Evolutionary conservation across 2,329 filamentous ascomycete genomes (phyloP).

Genomic region (Colletotrichum camelliae): DNA sequence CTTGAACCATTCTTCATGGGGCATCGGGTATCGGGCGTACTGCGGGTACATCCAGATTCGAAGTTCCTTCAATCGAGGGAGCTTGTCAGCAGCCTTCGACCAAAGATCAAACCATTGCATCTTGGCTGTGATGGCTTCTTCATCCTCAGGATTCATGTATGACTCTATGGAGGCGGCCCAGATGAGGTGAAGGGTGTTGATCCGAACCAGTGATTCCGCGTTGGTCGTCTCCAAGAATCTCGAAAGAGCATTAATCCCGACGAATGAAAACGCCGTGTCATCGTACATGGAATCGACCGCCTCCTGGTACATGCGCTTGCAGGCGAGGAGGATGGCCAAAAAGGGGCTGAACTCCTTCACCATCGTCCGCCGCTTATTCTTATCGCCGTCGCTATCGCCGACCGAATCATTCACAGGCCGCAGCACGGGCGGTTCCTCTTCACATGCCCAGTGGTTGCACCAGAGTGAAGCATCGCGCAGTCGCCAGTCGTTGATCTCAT

Average conservation of each 20-base stretch:
- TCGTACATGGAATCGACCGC: constrained; percentile 11
- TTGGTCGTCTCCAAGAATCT: background rate
- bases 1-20: constrained; percentile 7
- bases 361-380: background rate
- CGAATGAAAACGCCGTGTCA: constrained; percentile 22
- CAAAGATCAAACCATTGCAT: background rate
- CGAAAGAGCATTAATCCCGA: background rate
- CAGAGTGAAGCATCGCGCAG: background rate
- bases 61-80: background rate
- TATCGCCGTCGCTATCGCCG: background rate
- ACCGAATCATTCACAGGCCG: background rate
- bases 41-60: constrained; percentile 9
- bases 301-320: constrained; percentile 16
- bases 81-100: background rate
- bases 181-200: background rate
- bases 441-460: constrained; percentile 14
- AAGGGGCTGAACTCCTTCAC: constrained; percentile 20
- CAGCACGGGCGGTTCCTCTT: constrained; percentile 8
- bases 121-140: background rate
- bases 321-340: constrained; percentile 2
- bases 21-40: constrained; percentile 12
- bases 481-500: constrained; percentile 7
- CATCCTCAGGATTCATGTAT: background rate
- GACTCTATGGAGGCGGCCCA: constrained; percentile 8
- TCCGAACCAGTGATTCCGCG: background rate